Evolutionary conservation across 2,329 filamentous ascomycete genomes (phyloP), one percentile per base, ranked within the genome.

Genomic region (Emmonsiellopsis sp.): DNA sequence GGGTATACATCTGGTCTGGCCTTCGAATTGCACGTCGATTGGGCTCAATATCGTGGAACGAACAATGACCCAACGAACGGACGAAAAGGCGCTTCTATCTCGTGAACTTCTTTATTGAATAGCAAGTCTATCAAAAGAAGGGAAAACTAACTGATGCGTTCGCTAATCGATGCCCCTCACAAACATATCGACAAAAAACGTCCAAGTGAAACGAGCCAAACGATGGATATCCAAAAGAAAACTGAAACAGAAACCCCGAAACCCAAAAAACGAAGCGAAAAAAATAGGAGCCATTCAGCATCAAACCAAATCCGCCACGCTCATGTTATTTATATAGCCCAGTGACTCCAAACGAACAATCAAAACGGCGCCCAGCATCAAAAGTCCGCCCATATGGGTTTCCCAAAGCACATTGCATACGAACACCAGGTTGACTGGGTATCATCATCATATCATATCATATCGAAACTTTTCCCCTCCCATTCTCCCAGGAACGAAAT

Each of bases 401-500:
- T 39, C 42, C 8, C 11, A 32, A 48, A 33, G 14, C 37, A 17
- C 14, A 45, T 6, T 27, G 17, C n/a, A 17, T 27, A 42, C 52
- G n/a, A 46, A 52, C 43, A 49, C 43, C 49, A 52, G 17, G 17
- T 43, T 40, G 36, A 43, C 49, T 45, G 49, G 49, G 46, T 51
- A 44, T 44, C 42, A 27, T 44, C 9, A 44, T 44, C 48, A 48
- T 40, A 49, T 40, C 46, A 13, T 31, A 49, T 21, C 46, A 17
- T 27, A 39, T n/a, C 33, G 32, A 34, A 13, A 13, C 37, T 48
- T 27, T 9, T 33, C 33, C 14, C 14, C 9, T 39, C 13, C 36
- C 33, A 32, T 27, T 11, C 50, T 46, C 49, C 47, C 52, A 51
- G 37, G 57, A 55, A 49, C 53, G 46, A n/a, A 46, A 52, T 53